A percentile compares a stretch with the other conserved stretches of the same genome.
Conservation (phyloP, 352 stramenopile species). For the Pythium coloratum region DNA sequence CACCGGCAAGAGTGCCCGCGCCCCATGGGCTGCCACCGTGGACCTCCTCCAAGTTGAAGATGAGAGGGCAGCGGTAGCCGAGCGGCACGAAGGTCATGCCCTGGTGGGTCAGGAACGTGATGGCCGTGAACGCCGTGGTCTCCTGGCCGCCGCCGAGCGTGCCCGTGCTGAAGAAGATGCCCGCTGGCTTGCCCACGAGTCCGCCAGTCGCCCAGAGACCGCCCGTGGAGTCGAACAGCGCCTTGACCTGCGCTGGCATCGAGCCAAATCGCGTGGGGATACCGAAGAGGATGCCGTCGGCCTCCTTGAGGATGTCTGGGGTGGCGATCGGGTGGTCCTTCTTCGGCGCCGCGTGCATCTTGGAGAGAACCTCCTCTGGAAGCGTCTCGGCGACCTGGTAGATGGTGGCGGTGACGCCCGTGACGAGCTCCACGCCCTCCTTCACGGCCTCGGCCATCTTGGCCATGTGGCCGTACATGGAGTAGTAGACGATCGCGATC, state of each 20-base stretch:
- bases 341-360: conserved; percentile 85
- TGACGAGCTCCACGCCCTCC: conserved; percentile 64
- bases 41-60: conserved; percentile 56
- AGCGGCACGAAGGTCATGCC: conserved; percentile 82
- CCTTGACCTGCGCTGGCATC: conserved; percentile 68
- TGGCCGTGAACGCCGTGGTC: conserved; percentile 54
- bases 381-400: conserved; percentile 85
- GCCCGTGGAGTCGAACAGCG: conserved; percentile 66
- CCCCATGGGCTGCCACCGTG: conserved; percentile 61
- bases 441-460: conserved; percentile 78
- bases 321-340: conserved; percentile 65
- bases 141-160: conserved; percentile 75
- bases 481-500: conserved; percentile 87
- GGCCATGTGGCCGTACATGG: conserved; percentile 83
- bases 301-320: conserved; percentile 59
- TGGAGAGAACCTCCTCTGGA: conserved; percentile 68
- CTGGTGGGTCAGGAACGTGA: conserved; percentile 74
- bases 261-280: conserved; percentile 84
- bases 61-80: conserved; percentile 39
- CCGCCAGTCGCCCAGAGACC: conserved; percentile 58
- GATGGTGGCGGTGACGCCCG: conserved; percentile 60
- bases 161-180: conserved; percentile 66
- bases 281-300: conserved; percentile 87
- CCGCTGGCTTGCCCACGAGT: conserved; percentile 68
- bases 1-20: conserved; percentile 59